phyloP scores from a whole-genome alignment of 2,329 filamentous ascomycete genomes.

The Incumbomyces delicatus region DNA sequence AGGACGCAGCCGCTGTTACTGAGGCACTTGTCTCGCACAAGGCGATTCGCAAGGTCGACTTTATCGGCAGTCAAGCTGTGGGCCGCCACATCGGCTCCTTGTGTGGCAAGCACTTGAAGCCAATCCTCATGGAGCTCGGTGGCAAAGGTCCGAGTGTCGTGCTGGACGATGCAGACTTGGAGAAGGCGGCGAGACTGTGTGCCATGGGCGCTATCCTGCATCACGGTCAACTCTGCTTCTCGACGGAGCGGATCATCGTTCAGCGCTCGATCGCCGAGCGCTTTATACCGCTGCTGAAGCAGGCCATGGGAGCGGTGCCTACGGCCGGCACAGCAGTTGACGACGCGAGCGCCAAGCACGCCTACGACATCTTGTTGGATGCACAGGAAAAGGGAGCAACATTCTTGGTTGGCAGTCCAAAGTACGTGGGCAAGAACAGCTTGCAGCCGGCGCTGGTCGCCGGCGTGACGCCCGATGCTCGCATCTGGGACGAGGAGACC shows the following conservation, averaged over 20 bases:
- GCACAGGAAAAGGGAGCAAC: conserved; percentile 26
- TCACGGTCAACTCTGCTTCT: conserved; percentile 75
- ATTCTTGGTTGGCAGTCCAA: too few relatives aligned
- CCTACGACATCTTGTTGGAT: conserved; percentile 47
- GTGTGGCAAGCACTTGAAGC: conserved; percentile 67
- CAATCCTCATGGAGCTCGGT: conserved; percentile 68
- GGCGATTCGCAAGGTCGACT: conserved; percentile 62
- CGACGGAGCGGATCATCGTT: conserved; percentile 67
- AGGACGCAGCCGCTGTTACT: conserved; percentile 58
- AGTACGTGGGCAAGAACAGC: conserved; percentile 27
- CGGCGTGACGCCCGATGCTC: conserved; percentile 48
- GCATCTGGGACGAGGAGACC: conserved; percentile 62
- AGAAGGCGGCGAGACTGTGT: conserved; percentile 48
- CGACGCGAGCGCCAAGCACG: conserved; percentile 49
- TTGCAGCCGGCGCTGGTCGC: conserved; percentile 29
- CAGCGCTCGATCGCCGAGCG: conserved; percentile 43
- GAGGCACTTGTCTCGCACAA: conserved; percentile 56
- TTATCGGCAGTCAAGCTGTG: conserved; percentile 65
- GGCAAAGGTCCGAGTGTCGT: conserved; percentile 74
- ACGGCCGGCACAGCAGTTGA: conserved; percentile 45
- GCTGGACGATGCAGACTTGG: conserved; percentile 66
- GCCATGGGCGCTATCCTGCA: conserved; percentile 18
- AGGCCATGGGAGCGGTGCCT: conserved; percentile 28
- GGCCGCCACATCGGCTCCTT: conserved; percentile 61
- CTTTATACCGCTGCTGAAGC: conserved; percentile 31